Base-by-base conservation (phyloP, 1,139 yeast genomes). In the Taphrina communis region DNA sequence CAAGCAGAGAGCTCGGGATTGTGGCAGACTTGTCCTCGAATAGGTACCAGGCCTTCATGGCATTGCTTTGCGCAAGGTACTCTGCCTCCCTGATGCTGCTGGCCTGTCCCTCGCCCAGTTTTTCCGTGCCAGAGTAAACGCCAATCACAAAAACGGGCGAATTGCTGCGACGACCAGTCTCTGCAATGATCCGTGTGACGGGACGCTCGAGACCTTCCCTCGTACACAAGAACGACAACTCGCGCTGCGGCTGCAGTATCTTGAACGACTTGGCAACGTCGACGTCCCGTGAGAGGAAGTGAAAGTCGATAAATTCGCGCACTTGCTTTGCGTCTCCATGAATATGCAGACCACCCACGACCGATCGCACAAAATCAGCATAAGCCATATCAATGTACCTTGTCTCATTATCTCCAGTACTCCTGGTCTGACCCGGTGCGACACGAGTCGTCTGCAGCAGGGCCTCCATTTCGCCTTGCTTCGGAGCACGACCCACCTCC, bases 101-200 rank as follows among this genome's bases (percentile, higher is more conserved):
- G 62, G 98, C 99, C 75, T 89, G 92, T 58, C 97, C 97, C 80
- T 94, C 98, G 66, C 98, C 97, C 70, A 94, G 82, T 79, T 91
- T 88, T 72, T 87, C 86, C 31, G 83, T 82, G 46, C 97, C 98
- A 70, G 88, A 83, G 78, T 92, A 94, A 0, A 91, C 96, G 67
- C 97, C 98, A 46, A 94, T 96, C 19, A 93, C 90, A 75, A 85
- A 94, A 57, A 92, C 88, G 36, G 99, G 97, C 69, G 90, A 86
- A 70, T 86, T 85, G 3, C 97, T 86, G 75, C 83, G 82, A 78
- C 99, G 85, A 77, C 99, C 99, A 39, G 97, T 89, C 79, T 94
- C 99, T 41, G 97, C 94, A 71, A 94, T 81, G 71, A 95, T 84
- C 77, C 96, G 87, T 52, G 93, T 87, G 6, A 89, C 83, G 35